Percentiles rank a stretch among this genome's conserved stretches.
phyloP scores from a whole-genome alignment of 1,284 basidiomycete genomes.

The Apiotrichum montevideense region DNA sequence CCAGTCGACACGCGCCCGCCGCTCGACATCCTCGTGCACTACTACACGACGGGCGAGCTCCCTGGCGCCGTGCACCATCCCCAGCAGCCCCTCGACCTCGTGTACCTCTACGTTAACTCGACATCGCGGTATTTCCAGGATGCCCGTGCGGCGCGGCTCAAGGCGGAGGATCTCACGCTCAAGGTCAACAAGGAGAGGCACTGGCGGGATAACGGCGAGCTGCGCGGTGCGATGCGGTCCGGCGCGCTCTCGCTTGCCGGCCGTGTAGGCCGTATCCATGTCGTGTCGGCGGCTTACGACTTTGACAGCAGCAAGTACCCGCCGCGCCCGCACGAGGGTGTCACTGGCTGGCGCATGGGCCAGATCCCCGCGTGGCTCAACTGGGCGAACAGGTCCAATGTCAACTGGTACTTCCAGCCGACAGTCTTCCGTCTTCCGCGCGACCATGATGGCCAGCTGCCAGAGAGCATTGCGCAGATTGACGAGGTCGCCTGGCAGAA shows the following conservation, averaged over 20 bases:
- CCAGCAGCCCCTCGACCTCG: conserved; percentile 24
- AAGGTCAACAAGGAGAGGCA: conserved; percentile 18
- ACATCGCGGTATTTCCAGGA: conserved; percentile 24
- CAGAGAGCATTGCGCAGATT: neutral
- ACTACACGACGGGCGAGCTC: conserved; percentile 17
- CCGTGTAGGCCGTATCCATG: conserved; percentile 26
- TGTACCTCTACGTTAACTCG: conserved; percentile 40
- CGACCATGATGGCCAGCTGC: conserved; percentile 22
- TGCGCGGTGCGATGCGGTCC: conserved; percentile 34
- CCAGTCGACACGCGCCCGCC: conserved; percentile 15
- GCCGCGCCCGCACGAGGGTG: neutral
- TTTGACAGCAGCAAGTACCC: conserved; percentile 7
- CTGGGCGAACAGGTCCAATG: conserved; percentile 17
- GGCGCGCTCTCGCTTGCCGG: conserved; percentile 21
- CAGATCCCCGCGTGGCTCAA: conserved; percentile 41
- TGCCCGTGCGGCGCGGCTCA: conserved; percentile 20
- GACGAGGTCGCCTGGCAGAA: conserved; percentile 31
- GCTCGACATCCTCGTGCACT: conserved; percentile 13
- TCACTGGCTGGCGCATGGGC: conserved; percentile 23
- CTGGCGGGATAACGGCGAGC: conserved; percentile 42
- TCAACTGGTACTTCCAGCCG: conserved; percentile 39
- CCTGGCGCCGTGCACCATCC: neutral
- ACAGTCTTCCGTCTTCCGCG: conserved; percentile 33
- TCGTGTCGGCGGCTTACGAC: conserved; percentile 33
- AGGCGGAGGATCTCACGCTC: neutral